Evolutionary conservation across 1,284 basidiomycete species (phyloP).

Genomic region (Sanghuangporus sanghuang): DNA sequence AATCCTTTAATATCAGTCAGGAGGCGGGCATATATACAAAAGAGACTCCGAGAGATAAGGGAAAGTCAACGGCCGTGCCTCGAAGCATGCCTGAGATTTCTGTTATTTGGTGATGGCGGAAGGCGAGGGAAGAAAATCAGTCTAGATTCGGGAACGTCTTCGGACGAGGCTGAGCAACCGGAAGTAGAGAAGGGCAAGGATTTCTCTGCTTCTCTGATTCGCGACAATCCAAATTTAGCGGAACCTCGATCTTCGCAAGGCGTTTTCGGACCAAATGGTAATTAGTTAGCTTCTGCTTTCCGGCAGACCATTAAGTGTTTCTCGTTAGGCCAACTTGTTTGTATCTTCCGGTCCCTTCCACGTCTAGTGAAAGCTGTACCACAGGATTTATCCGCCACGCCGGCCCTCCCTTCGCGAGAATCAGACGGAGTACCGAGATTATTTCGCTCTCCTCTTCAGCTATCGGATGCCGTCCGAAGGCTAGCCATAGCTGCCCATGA

Average conservation of each 20-base stretch:
- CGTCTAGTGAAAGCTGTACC: conserved; percentile 59
- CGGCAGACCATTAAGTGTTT: not conserved
- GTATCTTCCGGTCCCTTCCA: conserved; percentile 76
- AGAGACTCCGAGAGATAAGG: conserved; percentile 67
- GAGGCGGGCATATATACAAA: conserved; percentile 71
- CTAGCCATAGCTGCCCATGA: conserved; percentile 58
- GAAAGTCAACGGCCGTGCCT: conserved; percentile 72
- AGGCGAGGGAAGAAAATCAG: conserved; percentile 31
- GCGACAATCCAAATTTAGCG: conserved; percentile 69
- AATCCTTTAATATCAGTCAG: conserved; percentile 76
- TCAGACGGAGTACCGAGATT: conserved; percentile 35
- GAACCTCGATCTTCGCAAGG: conserved; percentile 76
- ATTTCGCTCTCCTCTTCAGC: conserved; percentile 57
- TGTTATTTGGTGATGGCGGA: conserved; percentile 64
- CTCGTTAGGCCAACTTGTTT: conserved; percentile 70
- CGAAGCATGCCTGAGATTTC: conserved; percentile 74
- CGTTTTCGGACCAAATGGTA: conserved; percentile 83
- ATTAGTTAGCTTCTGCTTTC: conserved; percentile 15
- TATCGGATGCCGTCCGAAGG: conserved; percentile 63
- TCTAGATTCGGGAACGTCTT: conserved; percentile 54
- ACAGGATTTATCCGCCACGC: conserved; percentile 44
- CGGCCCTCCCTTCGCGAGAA: conserved; percentile 32
- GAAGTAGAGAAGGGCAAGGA: conserved; percentile 44
- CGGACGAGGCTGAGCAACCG: conserved; percentile 35
- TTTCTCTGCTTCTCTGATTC: conserved; percentile 37